Base-by-base conservation (phyloP, 768 basidiomycete species). In the Boletus reticuloceps region DNA sequence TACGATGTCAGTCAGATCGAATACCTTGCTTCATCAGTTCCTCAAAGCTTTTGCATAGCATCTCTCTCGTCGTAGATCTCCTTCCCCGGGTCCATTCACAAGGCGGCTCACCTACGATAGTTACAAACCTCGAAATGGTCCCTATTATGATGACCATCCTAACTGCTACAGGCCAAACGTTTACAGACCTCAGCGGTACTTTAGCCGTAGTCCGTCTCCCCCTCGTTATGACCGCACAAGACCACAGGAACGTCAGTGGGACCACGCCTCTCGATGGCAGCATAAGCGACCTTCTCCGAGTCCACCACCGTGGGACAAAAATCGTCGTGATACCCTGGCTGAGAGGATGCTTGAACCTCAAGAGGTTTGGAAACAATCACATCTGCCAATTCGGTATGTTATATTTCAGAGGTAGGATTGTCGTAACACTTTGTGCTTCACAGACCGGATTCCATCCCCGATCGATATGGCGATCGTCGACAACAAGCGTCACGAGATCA, bases 331-430 rank as follows among this genome's bases (percentile, higher is more conserved):
- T 54, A 69, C 66, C 54, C 69, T 75, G 45, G 73, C 77, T 13
- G 73, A 79, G 55, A 77, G 85, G 59, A 81, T 84, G 76, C 84
- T 89, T 64, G 89, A 90, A 65, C 86, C 88, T 32, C 86, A 85
- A 34, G 84, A 86, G 19, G 71, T 75, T 32, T 89, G 89, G 88
- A 87, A 84, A 65, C 81, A 85, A 59, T 69, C 72, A 10, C 82
- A 82, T 60, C 63, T 63, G 60, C 64, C 74, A 31, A 31, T 48
- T 36, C 73, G 77, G 59, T 64, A 68, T 65, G 74, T 75, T 56
- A 40, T 47, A 55, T 59, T 37, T 51, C 54, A 46, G 47, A 65
- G 60, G 66, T 65, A 64, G 61, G 48, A 53, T 59, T 51, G 38
- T 54, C 43, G 46, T 67, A 55, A 56, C 61, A 52, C 52, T 48